Evolutionary conservation across 2,329 filamentous ascomycete genomes (phyloP), one percentile per base, ranked within the genome.

Genomic region (Emydomyces testavorans): DNA sequence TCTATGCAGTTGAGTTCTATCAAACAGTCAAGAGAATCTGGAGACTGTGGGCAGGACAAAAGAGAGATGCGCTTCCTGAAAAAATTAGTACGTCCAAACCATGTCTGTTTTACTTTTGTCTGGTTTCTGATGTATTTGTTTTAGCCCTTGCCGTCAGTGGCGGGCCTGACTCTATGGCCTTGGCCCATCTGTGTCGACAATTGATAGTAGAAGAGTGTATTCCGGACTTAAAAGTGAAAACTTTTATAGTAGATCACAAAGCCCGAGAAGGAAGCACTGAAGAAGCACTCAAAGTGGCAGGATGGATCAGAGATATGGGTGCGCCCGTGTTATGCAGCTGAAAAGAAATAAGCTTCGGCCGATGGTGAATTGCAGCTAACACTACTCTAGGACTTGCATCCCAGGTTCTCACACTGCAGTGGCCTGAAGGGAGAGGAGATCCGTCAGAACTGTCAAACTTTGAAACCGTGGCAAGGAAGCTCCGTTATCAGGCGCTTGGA

Each of bases 141-240:
- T 37, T 53, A 85, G 82, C 76, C 46, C 70, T 96, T 50, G 92
- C 89, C 13, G 72, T 96, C 52, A 95, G 89, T 60, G 92, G 92
- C 20, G 92, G 92, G 6, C 85, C 92, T 32, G 92, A 98, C 65
- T 96, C 90, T n/a, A 98, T 96, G 89, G 90, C 90, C 23, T 72
- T 98, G 51, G 87, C 88, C 48, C 80, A 73, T 51, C 74, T 96
- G 29, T 85, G 84, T 61, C 74, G 72, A 41, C 65, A 70, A 38
- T 53, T 67, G 50, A 59, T 64, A 57, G 75, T 48, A 26, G 50
- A 56, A 4, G 54, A 49, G 20, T 48, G 56, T 13, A 44, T 54
- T 31, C 54, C 54, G 10, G 50, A 50, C 43, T 36, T 63, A 26
- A 38, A 61, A 11, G 67, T 75, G 16, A 71, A 70, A 37, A 77